phyloP scores from a whole-genome alignment of 1,139 yeast genomes.

The Lodderomyces theae region DNA sequence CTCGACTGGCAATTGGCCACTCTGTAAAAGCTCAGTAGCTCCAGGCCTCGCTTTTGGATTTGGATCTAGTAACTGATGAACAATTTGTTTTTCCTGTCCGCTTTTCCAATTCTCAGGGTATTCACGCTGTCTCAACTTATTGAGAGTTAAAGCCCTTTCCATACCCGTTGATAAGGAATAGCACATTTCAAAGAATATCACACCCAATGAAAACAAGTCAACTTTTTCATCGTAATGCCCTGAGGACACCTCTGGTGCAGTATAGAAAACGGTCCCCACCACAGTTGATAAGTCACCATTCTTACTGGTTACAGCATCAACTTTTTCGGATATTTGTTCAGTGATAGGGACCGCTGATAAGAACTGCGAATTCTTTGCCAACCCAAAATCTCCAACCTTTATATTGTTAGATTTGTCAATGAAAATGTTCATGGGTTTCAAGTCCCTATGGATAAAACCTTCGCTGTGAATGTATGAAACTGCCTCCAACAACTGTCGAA shows the following conservation, averaged over 20 bases:
- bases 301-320: conserved; percentile 6
- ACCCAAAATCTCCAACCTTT: conserved; percentile 95
- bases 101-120: conserved; percentile 69
- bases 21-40: conserved; percentile 68
- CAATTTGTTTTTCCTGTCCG: conserved; percentile 62
- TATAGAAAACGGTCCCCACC: conserved; percentile 90
- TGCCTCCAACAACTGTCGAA: conserved; percentile 88
- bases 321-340: neutral
- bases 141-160: conserved; percentile 79
- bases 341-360: conserved; percentile 3
- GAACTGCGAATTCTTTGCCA: conserved; percentile 75
- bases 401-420: conserved; percentile 86
- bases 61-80: conserved; percentile 67
- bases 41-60: conserved; percentile 76
- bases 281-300: conserved; percentile 85
- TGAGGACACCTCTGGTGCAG: conserved; percentile 81
- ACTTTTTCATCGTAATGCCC: conserved; percentile 88
- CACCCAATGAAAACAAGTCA: conserved; percentile 92
- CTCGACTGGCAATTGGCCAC: conserved; percentile 83
- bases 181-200: conserved; percentile 94
- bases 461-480: conserved; percentile 87
- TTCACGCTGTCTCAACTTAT: conserved; percentile 54
- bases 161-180: conserved; percentile 80
- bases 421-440: conserved; percentile 94
- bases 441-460: conserved; percentile 92